These are phyloP conservation scores for Fusarium sp. DNA, from an alignment of 2,329 filamentous ascomycete species.

Conservation along the genomic window DNA sequence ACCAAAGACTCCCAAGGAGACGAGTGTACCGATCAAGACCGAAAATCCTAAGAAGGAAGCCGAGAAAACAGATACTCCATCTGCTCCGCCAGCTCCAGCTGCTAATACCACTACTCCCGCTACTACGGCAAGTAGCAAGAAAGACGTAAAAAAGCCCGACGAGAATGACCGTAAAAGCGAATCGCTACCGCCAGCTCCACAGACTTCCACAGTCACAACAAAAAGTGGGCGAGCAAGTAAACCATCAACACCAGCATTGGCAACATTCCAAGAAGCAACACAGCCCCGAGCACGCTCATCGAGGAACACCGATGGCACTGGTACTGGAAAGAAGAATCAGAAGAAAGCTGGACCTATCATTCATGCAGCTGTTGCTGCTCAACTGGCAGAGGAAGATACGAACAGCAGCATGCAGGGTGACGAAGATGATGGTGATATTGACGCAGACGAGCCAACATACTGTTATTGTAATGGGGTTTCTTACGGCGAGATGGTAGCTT, in stretches of 20 bases:
- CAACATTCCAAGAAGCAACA: slow-evolving; percentile 68
- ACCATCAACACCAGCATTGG: slow-evolving; percentile 72
- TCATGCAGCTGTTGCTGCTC: slow-evolving; percentile 53
- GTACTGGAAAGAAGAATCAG: slow-evolving; percentile 68
- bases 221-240: slow-evolving; percentile 76
- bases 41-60: slow-evolving; percentile 53
- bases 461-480: slow-evolving; percentile 85
- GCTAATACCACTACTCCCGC: slow-evolving; percentile 1
- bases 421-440: slow-evolving; percentile 68
- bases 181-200: slow-evolving; percentile 60
- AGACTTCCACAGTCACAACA: slow-evolving; percentile 65
- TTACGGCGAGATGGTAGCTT: slow-evolving; percentile 88
- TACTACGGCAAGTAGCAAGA: slow-evolving; percentile 53
- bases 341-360: slow-evolving; percentile 66
- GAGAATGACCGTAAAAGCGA: slow-evolving; percentile 55
- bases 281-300: slow-evolving; percentile 68
- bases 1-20: slow-evolving; percentile 65
- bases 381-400: slow-evolving; percentile 56
- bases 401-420: slow-evolving; percentile 57
- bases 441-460: slow-evolving; percentile 79
- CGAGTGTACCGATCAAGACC: slow-evolving; percentile 48
- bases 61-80: slow-evolving; percentile 47
- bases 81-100: slow-evolving; percentile 46
- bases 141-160: slow-evolving; percentile 58
- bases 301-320: slow-evolving; percentile 57